Evolutionary conservation across 257 asterid genomes (phyloP), one percentile per base, ranked within the genome.

Genomic region (Orobanche coerulescens): DNA sequence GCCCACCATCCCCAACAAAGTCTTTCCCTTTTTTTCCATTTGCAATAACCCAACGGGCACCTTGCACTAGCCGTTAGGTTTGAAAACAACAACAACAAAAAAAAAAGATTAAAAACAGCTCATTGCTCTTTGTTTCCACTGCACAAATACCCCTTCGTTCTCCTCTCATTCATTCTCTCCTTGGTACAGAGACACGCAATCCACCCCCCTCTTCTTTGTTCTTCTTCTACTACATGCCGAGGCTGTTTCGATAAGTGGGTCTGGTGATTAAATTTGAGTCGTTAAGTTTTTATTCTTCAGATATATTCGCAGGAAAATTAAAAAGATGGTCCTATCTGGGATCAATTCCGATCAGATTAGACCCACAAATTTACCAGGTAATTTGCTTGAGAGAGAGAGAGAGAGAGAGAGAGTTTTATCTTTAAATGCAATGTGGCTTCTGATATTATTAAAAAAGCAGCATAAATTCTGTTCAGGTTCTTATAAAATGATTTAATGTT

Each of bases 31-130:
- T 65, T 18, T 58, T 40, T 60, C 57, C 76, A 61, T 61, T 34
- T 47, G 50, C 62, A 37, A 36, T 57, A 37, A 71, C 75, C 81
- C 79, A 78, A 77, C 82, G 79, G 78, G 71, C 72, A 66, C 26
- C 56, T 12, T 22, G 76, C 75, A 82, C 88, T 88, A 85, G 96
- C 96, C 96, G 96, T 88, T 88, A 65, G 67, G 76, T 85, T 88
- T 82, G 84, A 88, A 88, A 76, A 58, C 0, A 67, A 56, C 6
- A 0, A 18, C 0, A 47, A n/a, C n/a, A 48, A 52, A 25, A n/a
- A n/a, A 78, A 48, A 1, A 64, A 61, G 24, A 40, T 16, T 34
- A 53, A 62, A 31, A 63, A 15, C 58, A 53, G 7, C 59, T 15
- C 73, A 24, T 8, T 15, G 9, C 23, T 6, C 0, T 42, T 19